phyloP scores from a whole-genome alignment of 176 grass and related monocot species.

The Carex cristatella region DNA sequence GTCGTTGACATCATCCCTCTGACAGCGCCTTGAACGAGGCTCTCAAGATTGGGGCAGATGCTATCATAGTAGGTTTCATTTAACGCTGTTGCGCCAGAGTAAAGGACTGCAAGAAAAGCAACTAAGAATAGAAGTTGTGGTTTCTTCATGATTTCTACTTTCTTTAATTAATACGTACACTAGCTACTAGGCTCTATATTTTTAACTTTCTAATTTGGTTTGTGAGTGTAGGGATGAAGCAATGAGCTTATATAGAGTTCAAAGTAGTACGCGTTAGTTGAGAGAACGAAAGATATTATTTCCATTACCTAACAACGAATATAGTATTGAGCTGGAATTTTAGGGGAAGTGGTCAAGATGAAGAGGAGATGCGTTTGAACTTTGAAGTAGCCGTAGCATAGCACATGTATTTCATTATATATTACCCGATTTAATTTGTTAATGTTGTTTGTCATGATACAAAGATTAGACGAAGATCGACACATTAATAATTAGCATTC shows the following conservation, averaged over 20 bases:
- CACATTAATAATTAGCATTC: too few relatives aligned
- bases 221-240: neutral
- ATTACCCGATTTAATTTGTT: too few relatives aligned
- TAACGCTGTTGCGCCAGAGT: conserved; percentile 8
- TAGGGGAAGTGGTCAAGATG: neutral
- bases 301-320: neutral
- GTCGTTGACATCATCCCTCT: conserved; percentile 41
- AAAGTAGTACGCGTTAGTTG: neutral
- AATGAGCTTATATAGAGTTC: neutral
- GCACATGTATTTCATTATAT: too few relatives aligned
- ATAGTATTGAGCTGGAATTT: neutral
- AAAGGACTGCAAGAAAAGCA: neutral
- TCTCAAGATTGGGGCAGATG: conserved; percentile 61
- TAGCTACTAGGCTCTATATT: neutral
- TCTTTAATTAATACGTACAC: neutral
- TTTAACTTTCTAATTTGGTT: neutral
- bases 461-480: neutral
- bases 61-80: conserved; percentile 46
- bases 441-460: too few relatives aligned
- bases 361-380: neutral
- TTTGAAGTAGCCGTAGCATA: too few relatives aligned
- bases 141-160: neutral
- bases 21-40: conserved; percentile 51
- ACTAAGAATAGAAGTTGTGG: neutral
- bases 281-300: too few relatives aligned